Evolutionary conservation across 768 basidiomycete species (phyloP).

Genomic region (Boletus rufocinnamomeus): DNA sequence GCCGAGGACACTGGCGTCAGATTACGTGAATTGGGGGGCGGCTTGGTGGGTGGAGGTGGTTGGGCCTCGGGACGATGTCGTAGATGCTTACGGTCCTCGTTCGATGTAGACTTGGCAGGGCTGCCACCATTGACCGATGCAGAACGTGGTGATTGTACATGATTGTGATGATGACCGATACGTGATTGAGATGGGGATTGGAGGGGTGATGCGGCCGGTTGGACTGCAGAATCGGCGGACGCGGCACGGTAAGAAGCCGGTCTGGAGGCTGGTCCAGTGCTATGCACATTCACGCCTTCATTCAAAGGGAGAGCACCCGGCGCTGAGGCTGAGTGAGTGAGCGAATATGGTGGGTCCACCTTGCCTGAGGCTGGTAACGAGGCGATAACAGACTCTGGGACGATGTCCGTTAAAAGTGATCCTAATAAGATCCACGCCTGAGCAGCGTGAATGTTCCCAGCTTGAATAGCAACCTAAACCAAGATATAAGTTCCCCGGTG

Average conservation of each 20-base stretch:
- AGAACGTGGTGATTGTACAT: constrained; percentile 18
- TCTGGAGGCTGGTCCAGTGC: constrained; percentile 19
- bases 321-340: constrained; percentile 43
- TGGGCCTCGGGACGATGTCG: constrained; percentile 22
- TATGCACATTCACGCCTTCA: constrained; percentile 12
- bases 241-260: constrained; percentile 26
- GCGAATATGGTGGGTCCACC: constrained; percentile 25
- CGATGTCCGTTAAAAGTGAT: constrained; percentile 53
- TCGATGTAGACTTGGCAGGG: constrained; percentile 29
- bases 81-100: constrained; percentile 26
- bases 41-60: constrained; percentile 25
- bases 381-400: constrained; percentile 38
- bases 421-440: constrained; percentile 70
- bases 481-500: not conserved
- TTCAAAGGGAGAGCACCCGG: constrained; percentile 41
- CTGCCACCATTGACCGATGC: constrained; percentile 15
- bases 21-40: constrained; percentile 43
- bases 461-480: constrained; percentile 57
- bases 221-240: constrained; percentile 29
- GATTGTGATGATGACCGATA: constrained; percentile 8
- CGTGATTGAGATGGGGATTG: constrained; percentile 31
- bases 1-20: constrained; percentile 60
- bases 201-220: constrained; percentile 12
- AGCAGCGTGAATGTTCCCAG: constrained; percentile 54
- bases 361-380: constrained; percentile 27